Evolutionary conservation across 306 rosid genomes (phyloP).

Genomic region (Fagus sylvatica): DNA sequence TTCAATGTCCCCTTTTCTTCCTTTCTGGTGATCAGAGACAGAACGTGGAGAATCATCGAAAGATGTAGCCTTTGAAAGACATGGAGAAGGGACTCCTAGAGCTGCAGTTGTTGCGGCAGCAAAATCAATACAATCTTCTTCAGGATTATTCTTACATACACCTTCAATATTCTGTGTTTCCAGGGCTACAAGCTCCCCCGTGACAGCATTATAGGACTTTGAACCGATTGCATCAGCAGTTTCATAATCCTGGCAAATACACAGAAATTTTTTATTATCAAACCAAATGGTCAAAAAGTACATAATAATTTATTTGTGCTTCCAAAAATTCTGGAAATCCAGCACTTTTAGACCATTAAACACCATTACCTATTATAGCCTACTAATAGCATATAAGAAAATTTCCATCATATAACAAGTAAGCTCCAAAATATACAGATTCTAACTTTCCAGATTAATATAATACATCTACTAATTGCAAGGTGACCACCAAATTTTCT

Average conservation of each 20-base stretch:
- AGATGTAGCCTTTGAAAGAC: conserved; percentile 73
- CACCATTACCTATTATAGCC: background rate
- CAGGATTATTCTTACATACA: conserved; percentile 43
- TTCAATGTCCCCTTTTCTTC: conserved; percentile 84
- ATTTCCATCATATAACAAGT: background rate
- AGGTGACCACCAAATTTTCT: background rate
- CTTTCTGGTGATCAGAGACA: conserved; percentile 42
- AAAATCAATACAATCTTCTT: conserved; percentile 94
- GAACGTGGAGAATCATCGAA: conserved; percentile 75
- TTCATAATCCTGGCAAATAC: conserved; percentile 59
- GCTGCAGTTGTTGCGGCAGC: conserved; percentile 98
- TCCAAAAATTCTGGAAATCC: background rate
- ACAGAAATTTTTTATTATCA: conserved; percentile 27
- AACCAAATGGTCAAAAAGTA: conserved; percentile 25
- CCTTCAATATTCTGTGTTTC: conserved; percentile 62
- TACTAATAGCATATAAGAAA: background rate
- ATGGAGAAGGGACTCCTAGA: conserved; percentile 95
- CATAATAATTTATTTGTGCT: conserved; percentile 10
- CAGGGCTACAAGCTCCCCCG: conserved; percentile 93
- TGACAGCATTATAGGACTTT: conserved; percentile 87
- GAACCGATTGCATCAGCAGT: conserved; percentile 78
- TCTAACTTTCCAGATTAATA: background rate
- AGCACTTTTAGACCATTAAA: background rate
- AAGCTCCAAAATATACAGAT: background rate
- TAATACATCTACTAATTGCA: background rate